Conservation (phyloP, 495 filamentous ascomycete species). For the Xylaria palmicola region DNA sequence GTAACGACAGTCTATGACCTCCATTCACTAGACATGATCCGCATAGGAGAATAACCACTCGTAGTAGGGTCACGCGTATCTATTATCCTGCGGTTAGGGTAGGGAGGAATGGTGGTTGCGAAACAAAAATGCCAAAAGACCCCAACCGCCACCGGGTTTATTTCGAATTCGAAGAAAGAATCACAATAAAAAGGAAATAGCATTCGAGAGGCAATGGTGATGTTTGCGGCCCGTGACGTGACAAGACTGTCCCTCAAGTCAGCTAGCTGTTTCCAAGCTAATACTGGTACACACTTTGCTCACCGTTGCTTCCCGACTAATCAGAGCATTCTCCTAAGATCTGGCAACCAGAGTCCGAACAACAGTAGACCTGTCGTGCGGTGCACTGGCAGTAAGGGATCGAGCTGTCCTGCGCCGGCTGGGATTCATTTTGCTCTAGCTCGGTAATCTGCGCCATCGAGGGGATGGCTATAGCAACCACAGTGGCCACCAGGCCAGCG, state of each 20-base stretch:
- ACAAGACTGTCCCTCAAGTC: neutral
- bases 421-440: neutral
- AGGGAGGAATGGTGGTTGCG: neutral
- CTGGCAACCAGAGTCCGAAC: constrained; percentile 5
- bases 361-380: neutral
- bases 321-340: neutral
- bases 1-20: neutral
- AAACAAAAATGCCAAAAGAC: neutral
- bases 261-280: neutral
- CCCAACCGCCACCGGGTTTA: no score
- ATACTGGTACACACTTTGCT: neutral
- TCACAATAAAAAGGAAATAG: neutral
- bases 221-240: neutral
- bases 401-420: neutral
- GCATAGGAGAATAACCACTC: no score
- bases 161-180: neutral
- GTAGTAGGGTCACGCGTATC: neutral
- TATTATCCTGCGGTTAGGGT: neutral
- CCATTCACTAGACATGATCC: neutral
- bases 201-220: neutral
- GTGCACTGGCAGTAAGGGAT: constrained; percentile 11
- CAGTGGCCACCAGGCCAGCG: neutral
- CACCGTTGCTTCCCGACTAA: neutral
- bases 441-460: neutral
- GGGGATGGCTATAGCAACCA: neutral